A percentile compares a stretch with the other conserved stretches of the same genome.
Conservation (phyloP, 306 rosid genomes). For the Dalbergia cochinchinensis region DNA sequence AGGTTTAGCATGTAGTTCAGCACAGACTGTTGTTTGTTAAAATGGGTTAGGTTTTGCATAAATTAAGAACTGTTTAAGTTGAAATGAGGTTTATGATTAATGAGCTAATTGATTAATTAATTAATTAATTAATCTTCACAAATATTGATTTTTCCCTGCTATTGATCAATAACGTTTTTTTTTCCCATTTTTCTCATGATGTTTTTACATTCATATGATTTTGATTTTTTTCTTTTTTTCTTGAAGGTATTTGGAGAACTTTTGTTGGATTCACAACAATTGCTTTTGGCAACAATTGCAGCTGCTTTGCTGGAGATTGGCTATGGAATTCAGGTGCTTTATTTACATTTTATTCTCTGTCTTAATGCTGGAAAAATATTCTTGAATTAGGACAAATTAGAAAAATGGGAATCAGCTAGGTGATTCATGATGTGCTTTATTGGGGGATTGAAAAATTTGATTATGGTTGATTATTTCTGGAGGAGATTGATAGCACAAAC, state of each 20-base stretch:
- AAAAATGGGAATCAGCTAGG: constrained; percentile 15
- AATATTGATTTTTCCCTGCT: background rate
- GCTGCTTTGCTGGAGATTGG: constrained; percentile 86
- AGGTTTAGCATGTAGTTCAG: constrained; percentile 35
- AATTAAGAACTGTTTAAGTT: constrained; percentile 23
- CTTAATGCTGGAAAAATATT: constrained; percentile 4
- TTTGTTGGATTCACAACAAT: constrained; percentile 78
- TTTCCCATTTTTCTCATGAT: constrained; percentile 26
- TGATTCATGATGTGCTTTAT: background rate
- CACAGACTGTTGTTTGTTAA: background rate
- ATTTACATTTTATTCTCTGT: constrained; percentile 35
- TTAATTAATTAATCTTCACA: background rate
- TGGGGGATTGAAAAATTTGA: background rate
- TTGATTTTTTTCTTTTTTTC: constrained; percentile 10
- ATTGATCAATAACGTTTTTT: background rate
- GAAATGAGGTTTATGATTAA: constrained; percentile 27
- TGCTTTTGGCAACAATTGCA: constrained; percentile 82
- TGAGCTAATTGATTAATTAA: constrained; percentile 3
- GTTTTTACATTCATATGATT: constrained; percentile 23
- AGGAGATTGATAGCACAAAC: background rate
- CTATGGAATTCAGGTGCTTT: constrained; percentile 73
- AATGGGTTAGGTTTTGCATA: constrained; percentile 15
- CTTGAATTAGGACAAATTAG: constrained; percentile 10
- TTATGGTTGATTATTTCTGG: constrained; percentile 14
- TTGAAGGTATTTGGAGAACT: constrained; percentile 87